Conservation (phyloP, 371 early-diverging fungal species). For the Entomophthora muscae region DNA sequence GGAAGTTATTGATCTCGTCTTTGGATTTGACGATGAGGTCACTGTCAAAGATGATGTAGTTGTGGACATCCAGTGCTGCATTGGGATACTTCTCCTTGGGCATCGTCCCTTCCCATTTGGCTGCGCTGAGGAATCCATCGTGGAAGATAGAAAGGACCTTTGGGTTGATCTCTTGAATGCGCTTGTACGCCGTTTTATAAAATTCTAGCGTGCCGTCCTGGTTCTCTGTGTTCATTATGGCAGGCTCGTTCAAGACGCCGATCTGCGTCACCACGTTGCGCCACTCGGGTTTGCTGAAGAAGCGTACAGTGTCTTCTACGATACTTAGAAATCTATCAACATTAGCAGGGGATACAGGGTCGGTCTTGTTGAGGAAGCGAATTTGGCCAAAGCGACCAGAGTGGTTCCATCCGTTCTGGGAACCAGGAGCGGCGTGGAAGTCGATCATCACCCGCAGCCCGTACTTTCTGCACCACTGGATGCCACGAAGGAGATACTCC, state of each 20-base stretch:
- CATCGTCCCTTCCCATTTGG: constrained; percentile 15
- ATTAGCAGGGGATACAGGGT: constrained; percentile 11
- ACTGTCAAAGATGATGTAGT: too few relatives aligned
- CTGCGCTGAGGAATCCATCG: constrained; percentile 18
- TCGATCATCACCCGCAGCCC: too few relatives aligned
- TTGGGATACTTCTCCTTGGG: constrained; percentile 11
- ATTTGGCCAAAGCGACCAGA: constrained; percentile 13
- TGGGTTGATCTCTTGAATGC: constrained; percentile 11
- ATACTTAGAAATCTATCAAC: constrained; percentile 12
- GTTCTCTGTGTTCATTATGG: neutral
- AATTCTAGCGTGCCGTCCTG: constrained; percentile 13
- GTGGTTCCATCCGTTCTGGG: too few relatives aligned
- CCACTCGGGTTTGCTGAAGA: constrained; percentile 15
- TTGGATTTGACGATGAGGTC: too few relatives aligned
- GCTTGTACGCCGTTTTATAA: constrained; percentile 13
- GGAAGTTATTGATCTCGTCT: constrained; percentile 12
- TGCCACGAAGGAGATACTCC: constrained; percentile 21
- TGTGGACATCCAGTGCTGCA: constrained; percentile 10
- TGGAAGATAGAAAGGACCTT: too few relatives aligned
- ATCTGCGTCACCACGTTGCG: too few relatives aligned
- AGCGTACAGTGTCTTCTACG: constrained; percentile 8
- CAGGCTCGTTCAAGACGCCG: constrained; percentile 25
- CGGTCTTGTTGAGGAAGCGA: constrained; percentile 9
- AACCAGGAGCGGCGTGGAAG: too few relatives aligned
- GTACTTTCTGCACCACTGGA: constrained; percentile 31